Evolutionary conservation across 1,284 basidiomycete species (phyloP).

Genomic region (Serendipita sp.): DNA sequence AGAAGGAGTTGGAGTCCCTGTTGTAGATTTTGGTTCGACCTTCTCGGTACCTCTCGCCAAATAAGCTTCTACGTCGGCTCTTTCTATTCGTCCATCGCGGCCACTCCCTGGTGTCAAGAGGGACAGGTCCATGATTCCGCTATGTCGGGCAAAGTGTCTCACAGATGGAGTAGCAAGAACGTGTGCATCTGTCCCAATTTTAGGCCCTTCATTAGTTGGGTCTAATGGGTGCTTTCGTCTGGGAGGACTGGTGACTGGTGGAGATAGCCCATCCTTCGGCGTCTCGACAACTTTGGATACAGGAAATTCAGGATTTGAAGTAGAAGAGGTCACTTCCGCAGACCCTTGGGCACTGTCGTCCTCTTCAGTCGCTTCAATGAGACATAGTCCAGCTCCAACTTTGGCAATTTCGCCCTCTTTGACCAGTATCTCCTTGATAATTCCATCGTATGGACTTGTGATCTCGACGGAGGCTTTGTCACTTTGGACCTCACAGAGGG

Average conservation of each 20-base stretch:
- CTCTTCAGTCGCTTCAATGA: conserved; percentile 61
- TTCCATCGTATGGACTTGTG: conserved; percentile 76
- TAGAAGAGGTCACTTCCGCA: conserved; percentile 13
- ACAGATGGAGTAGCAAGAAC: conserved; percentile 66
- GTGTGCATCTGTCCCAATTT: conserved; percentile 17
- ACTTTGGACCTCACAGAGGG: conserved; percentile 84
- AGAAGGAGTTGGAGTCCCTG: conserved; percentile 14
- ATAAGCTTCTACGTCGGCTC: conserved; percentile 55
- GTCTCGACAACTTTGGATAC: background rate
- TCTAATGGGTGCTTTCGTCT: conserved; percentile 49
- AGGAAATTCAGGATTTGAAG: conserved; percentile 8
- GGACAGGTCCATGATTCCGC: conserved; percentile 43
- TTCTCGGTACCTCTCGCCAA: conserved; percentile 21
- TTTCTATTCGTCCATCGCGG: conserved; percentile 61
- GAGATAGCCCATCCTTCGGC: background rate
- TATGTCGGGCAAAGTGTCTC: conserved; percentile 58
- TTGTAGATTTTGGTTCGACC: conserved; percentile 8
- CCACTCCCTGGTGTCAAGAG: conserved; percentile 56
- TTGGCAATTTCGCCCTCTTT: conserved; percentile 76
- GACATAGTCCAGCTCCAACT: conserved; percentile 71
- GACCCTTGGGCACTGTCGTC: conserved; percentile 14
- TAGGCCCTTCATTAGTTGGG: conserved; percentile 28
- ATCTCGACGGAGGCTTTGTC: conserved; percentile 94
- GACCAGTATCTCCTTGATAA: conserved; percentile 58
- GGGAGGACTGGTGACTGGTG: background rate